These are phyloP conservation scores for Exophiala mesophila DNA, from an alignment of 2,329 filamentous ascomycete species.

Conservation along the genomic window DNA sequence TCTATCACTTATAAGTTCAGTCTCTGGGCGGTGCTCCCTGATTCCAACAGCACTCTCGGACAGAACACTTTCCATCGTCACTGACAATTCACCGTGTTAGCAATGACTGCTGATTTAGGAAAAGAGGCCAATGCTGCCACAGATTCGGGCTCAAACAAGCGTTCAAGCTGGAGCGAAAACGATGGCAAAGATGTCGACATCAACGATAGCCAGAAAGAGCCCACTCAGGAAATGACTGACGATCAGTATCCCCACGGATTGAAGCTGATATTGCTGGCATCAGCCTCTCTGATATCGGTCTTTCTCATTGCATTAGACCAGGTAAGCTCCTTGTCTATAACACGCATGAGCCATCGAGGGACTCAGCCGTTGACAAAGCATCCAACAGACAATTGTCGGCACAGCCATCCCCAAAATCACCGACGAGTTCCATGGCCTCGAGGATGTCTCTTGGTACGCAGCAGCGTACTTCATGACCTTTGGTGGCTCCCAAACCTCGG, in stretches of 20 bases:
- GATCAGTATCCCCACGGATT: constrained; percentile 5
- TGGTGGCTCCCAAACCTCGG: constrained; percentile 40
- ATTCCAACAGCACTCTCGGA: neutral
- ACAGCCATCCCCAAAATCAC: constrained; percentile 25
- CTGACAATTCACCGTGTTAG: no score
- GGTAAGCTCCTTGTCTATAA: neutral
- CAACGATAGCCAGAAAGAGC: neutral
- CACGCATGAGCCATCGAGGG: neutral
- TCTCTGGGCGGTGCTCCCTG: no score
- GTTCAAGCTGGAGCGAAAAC: neutral
- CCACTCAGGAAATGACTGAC: neutral
- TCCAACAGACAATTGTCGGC: constrained; percentile 24
- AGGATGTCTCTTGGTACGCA: constrained; percentile 36
- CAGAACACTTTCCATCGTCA: neutral
- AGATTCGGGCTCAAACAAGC: neutral
- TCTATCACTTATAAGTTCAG: no score
- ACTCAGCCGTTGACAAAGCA: neutral
- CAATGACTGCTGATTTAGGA: neutral
- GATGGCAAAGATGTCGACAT: neutral
- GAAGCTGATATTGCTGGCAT: constrained; percentile 3
- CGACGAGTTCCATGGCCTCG: constrained; percentile 34
- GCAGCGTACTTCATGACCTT: constrained; percentile 41
- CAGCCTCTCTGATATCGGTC: constrained; percentile 1
- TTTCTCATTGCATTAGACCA: constrained; percentile 5
- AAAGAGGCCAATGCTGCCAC: neutral